Evolutionary conservation across 208 protist species (phyloP).

Genomic region (Crithidia brevicula): DNA sequence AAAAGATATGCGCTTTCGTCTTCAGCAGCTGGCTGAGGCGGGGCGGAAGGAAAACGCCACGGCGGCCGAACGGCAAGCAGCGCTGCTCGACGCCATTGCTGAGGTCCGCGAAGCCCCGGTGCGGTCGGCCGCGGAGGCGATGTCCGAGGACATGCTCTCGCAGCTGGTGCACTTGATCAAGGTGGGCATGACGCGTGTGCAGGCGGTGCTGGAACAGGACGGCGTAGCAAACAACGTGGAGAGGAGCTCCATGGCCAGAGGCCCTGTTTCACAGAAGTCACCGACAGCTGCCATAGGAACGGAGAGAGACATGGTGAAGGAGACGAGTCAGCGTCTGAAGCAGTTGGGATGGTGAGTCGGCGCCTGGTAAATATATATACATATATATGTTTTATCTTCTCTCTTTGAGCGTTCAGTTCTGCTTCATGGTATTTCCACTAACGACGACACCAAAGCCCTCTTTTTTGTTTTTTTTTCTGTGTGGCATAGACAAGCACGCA

Average conservation of each 20-base stretch:
- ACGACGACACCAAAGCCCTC: no score
- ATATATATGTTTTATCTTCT: no score
- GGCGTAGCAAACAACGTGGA: not conserved
- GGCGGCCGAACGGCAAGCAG: constrained; percentile 26
- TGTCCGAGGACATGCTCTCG: constrained; percentile 33
- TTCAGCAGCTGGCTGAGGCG: constrained; percentile 40
- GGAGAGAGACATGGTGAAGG: constrained; percentile 31
- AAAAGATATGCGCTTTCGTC: constrained; percentile 52
- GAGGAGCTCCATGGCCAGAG: not conserved
- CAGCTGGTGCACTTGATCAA: constrained; percentile 67
- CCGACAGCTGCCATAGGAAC: not conserved
- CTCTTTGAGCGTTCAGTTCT: no score
- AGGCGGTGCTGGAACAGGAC: constrained; percentile 31
- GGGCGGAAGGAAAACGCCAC: constrained; percentile 29
- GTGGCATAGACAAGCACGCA: no score
- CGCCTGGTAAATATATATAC: not conserved
- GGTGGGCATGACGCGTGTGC: constrained; percentile 55
- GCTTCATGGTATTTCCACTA: no score
- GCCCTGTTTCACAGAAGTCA: not conserved
- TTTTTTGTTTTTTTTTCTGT: constrained; percentile 29
- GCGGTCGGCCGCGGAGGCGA: constrained; percentile 17
- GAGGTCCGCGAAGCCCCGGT: constrained; percentile 20
- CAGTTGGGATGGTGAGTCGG: constrained; percentile 37
- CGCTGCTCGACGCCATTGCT: constrained; percentile 26
- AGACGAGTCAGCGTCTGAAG: constrained; percentile 33